Evolutionary conservation across 116 monocot genomes (phyloP).

Genomic region (Papilionanthe hybrid): DNA sequence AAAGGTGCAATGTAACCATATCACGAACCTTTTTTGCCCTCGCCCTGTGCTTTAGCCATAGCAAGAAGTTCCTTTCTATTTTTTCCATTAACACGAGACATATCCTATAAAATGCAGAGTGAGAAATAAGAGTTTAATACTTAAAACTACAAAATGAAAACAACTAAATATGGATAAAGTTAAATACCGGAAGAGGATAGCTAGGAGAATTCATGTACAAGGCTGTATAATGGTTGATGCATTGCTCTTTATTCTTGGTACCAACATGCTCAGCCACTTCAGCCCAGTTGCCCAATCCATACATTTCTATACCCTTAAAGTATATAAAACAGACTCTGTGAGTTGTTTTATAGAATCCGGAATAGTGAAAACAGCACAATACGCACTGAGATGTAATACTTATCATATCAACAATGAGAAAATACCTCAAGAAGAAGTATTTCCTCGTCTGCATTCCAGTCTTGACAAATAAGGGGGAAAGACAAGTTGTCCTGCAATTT

Average conservation of each 20-base stretch:
- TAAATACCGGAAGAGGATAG: slow-evolving; percentile 88
- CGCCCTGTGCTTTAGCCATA: slow-evolving; percentile 94
- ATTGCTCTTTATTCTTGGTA: slow-evolving; percentile 82
- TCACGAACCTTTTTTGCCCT: slow-evolving; percentile 81
- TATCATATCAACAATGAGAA: neutral
- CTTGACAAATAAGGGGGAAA: slow-evolving; percentile 89
- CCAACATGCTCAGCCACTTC: slow-evolving; percentile 99
- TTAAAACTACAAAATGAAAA: neutral
- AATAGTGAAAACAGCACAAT: neutral
- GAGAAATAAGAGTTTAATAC: neutral
- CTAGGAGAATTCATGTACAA: slow-evolving; percentile 91
- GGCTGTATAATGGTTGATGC: slow-evolving; percentile 86
- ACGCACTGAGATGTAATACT: neutral
- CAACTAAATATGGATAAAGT: neutral
- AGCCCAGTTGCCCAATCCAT: slow-evolving; percentile 94
- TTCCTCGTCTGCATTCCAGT: slow-evolving; percentile 99
- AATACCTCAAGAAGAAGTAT: slow-evolving; percentile 97
- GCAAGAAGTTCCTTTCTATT: slow-evolving; percentile 99
- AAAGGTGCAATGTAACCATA: neutral
- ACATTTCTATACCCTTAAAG: slow-evolving; percentile 96
- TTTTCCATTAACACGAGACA: slow-evolving; percentile 98
- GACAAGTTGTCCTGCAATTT: slow-evolving; percentile 82
- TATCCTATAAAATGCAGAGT: slow-evolving; percentile 54
- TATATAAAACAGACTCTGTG: neutral
- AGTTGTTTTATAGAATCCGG: neutral